Evolutionary conservation across 306 rosid species (phyloP), one percentile per base, ranked within the genome.

Genomic region (Prunus mongolica): DNA sequence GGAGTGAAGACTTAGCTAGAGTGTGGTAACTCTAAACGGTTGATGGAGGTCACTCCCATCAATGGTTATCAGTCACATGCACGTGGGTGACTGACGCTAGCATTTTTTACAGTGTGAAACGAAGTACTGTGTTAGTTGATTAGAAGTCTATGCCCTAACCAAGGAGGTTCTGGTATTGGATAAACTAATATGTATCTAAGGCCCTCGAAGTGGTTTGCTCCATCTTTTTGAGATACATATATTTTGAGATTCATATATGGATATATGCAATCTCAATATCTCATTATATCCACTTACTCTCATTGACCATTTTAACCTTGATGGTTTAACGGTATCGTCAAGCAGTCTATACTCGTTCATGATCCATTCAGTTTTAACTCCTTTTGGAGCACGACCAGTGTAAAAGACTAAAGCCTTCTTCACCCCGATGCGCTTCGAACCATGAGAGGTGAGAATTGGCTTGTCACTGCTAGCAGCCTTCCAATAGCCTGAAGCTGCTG

Each of bases 401-500:
- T 86, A 88, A 68, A 91, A 91, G 15, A 82, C 94, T 12, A 89
- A 79, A 82, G 86, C 89, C 82, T 91, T 91, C 88, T 89, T 91
- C 49, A 89, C 92, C 50, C 94, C 97, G 20, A 87, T 83, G 22
- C 49, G 68, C 76, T 75, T 85, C 2, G 83, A 81, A 61, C 91
- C 91, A 28, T 74, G 22, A 24, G 88, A 78, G n/a, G 87, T 80
- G 30, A 86, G 52, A 58, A 91, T 91, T 19, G 94, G 88, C 86
- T 84, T 84, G 81, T 91, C 92, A 7, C 70, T 86, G 72, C 94
- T 91, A 5, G 92, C 87, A 28, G 94, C 94, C 69, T 91, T 91
- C 97, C 94, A 88, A 65, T 83, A 91, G 52, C 97, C 94, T 15
- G 87, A 83, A 61, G 82, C 92, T 50, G 92, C 91, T 8, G 90